Evolutionary conservation across 1,284 basidiomycete genomes (phyloP).

Genomic region (Apiotrichum laibachii): DNA sequence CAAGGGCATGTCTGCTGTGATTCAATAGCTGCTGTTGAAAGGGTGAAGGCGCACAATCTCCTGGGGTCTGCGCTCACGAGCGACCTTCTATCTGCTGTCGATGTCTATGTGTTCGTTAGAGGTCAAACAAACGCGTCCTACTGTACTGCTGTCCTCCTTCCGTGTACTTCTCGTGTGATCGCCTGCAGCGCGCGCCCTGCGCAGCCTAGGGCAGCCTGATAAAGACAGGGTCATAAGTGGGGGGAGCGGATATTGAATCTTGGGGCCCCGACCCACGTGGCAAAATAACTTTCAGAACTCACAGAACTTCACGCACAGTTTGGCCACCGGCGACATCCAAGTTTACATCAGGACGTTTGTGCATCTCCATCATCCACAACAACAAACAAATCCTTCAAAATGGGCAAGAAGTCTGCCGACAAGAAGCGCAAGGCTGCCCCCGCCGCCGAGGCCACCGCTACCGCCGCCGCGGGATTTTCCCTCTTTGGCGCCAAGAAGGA

Average conservation of each 20-base stretch:
- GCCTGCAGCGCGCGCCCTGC: too few species aligned
- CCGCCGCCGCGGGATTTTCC: constrained; percentile 24
- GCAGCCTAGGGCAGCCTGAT: too few species aligned
- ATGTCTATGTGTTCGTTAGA: too few species aligned
- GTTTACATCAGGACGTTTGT: neutral
- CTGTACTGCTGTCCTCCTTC: too few species aligned
- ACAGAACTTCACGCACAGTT: neutral
- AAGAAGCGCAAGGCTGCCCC: constrained; percentile 34
- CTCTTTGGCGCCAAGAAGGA: constrained; percentile 39
- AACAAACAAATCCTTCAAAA: neutral
- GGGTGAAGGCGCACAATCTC: too few species aligned
- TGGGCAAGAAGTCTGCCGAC: constrained; percentile 21
- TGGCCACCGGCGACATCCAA: neutral
- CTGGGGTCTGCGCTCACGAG: too few species aligned
- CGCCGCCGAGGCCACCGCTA: constrained; percentile 1
- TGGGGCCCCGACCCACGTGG: neutral
- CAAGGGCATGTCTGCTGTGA: too few species aligned
- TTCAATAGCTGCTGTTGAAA: too few species aligned
- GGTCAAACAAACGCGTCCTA: too few species aligned
- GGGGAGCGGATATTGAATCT: neutral
- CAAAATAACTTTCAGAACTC: neutral
- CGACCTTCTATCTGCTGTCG: too few species aligned
- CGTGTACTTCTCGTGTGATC: too few species aligned
- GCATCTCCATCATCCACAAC: neutral
- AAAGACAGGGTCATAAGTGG: neutral